Percentiles rank a stretch among this genome's conserved stretches.
Evolutionary conservation across 225 moss, liverwort and hornwort genomes (phyloP).

Genomic region (Polytrichum formosum): DNA sequence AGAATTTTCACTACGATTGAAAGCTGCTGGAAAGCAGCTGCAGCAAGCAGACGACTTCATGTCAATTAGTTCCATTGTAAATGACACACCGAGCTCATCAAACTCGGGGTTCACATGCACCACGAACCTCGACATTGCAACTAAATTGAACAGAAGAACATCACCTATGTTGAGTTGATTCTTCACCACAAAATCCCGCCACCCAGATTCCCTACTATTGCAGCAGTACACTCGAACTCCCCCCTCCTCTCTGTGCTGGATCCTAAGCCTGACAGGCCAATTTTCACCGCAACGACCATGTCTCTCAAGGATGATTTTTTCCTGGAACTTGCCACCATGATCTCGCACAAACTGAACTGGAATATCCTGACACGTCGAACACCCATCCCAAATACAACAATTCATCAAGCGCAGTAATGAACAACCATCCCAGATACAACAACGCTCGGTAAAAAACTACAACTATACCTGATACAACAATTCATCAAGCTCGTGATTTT

Average conservation of each 20-base stretch:
- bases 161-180: slow-evolving; percentile 2
- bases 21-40: too few species aligned
- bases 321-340: not conserved
- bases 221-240: not conserved
- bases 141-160: slow-evolving; percentile 1
- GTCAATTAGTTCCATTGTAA: too few species aligned
- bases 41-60: too few species aligned
- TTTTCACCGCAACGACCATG: not conserved
- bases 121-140: slow-evolving; percentile 6
- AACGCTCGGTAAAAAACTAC: too few species aligned
- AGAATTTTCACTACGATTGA: not conserved
- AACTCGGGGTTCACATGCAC: slow-evolving; percentile 4
- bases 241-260: not conserved
- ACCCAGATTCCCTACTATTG: not conserved
- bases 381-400: too few species aligned
- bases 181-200: slow-evolving; percentile 5
- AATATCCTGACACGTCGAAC: not conserved
- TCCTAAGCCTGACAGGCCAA: not conserved
- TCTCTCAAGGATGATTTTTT: not conserved
- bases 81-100: too few species aligned
- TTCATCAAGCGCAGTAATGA: too few species aligned
- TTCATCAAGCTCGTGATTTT: too few species aligned
- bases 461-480: too few species aligned
- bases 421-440: too few species aligned
- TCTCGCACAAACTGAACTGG: not conserved